Evolutionary conservation across 1,284 basidiomycete species (phyloP), one percentile per base, ranked within the genome.

Genomic region (Austroboletus novae-zelandiae): DNA sequence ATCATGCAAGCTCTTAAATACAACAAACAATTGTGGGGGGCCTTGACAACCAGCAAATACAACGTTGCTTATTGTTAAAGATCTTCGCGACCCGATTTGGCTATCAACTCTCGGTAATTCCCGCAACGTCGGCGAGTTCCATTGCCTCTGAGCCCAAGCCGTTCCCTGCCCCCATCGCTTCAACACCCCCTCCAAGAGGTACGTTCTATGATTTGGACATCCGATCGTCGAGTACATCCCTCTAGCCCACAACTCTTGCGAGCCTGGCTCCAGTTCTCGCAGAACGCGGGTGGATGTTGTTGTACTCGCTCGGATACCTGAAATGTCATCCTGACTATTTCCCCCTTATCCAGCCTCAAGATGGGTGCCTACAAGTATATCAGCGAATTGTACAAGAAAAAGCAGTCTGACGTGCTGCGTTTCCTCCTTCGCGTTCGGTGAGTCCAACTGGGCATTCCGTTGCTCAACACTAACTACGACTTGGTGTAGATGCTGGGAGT

Each of bases 311-410:
- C 31, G 43, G 65, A 70, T 66, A 50, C 6, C 32, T 2, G 18
- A 36, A n/a, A 17, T 45, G 34, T 29, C 34, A 25, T 45, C 43
- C 66, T 70, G 52, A 68, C 52, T 9, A 31, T 34, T n/a, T 43
- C 47, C 55, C 41, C 25, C 40, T 49, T 45, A 45, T 50, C 42
- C 48, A 68, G 66, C 53, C 46, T 66, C 57, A 76, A 75, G 68
- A 91, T 91, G 88, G 89, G 89, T 69, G 89, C 93, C 71, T 95
- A 95, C 89, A 97, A 96, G 77, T 98, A 99, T 75, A 87, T 98
- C 69, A 86, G 91, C 66, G 96, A 98, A 80, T 80, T 98, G 58
- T 90, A 91, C 84, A 90, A 91, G 78, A 92, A 92, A 77, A 95
- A 95, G 77, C 92, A 95, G 78, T 92, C 89, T 69, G 95, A 98